Evolutionary conservation across 768 basidiomycete species (phyloP).

Genomic region (Fomitopsis serialis): DNA sequence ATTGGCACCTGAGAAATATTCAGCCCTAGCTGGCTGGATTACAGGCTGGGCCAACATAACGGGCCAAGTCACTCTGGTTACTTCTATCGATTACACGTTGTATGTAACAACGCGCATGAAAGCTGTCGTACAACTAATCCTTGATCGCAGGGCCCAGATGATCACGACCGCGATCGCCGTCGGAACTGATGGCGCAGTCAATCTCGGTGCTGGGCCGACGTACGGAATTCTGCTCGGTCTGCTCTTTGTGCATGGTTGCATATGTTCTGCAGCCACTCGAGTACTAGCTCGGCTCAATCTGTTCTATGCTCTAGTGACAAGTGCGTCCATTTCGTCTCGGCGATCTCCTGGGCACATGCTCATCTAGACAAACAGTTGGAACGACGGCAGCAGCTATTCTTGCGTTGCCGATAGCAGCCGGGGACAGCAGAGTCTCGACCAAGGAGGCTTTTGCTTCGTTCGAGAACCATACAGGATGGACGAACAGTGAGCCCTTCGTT

Average conservation of each 20-base stretch:
- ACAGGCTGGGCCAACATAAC: slow-evolving; percentile 73
- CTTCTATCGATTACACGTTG: slow-evolving; percentile 72
- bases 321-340: slow-evolving; percentile 26
- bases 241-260: slow-evolving; percentile 54
- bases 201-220: slow-evolving; percentile 53
- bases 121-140: not conserved
- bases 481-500: slow-evolving; percentile 37
- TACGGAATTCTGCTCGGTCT: slow-evolving; percentile 64
- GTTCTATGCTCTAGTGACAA: slow-evolving; percentile 60
- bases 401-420: slow-evolving; percentile 50
- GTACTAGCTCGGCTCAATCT: slow-evolving; percentile 61
- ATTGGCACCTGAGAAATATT: slow-evolving; percentile 54
- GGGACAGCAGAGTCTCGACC: slow-evolving; percentile 48
- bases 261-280: slow-evolving; percentile 67
- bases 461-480: slow-evolving; percentile 68
- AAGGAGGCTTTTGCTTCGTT: slow-evolving; percentile 61
- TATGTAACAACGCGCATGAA: slow-evolving; percentile 10
- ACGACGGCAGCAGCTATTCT: slow-evolving; percentile 59
- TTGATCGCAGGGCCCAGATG: slow-evolving; percentile 55
- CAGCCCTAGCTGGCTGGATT: slow-evolving; percentile 59
- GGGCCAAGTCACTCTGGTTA: slow-evolving; percentile 62
- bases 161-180: slow-evolving; percentile 66
- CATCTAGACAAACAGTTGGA: too few species aligned
- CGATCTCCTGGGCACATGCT: too few species aligned
- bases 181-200: slow-evolving; percentile 42